Evolutionary conservation across 129 eudicot species (phyloP).

Genomic region (Arctium minus): DNA sequence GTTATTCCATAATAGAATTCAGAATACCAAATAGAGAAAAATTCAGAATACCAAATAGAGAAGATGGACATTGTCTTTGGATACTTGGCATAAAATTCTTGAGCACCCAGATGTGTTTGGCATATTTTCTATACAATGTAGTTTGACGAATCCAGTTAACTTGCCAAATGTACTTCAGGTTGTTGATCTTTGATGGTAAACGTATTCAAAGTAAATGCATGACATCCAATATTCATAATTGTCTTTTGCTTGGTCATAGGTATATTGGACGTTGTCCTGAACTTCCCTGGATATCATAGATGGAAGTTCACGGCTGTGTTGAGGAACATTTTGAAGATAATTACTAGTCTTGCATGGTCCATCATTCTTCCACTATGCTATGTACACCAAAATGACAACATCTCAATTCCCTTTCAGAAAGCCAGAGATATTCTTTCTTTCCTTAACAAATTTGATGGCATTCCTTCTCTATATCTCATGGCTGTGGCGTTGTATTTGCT

Average conservation of each 20-base stretch:
- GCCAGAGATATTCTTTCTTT: slow-evolving; percentile 43
- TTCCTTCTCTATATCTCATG: slow-evolving; percentile 76
- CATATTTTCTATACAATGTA: background rate
- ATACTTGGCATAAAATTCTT: background rate
- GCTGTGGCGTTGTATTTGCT: slow-evolving; percentile 81
- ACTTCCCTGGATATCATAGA: slow-evolving; percentile 89
- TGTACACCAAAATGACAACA: slow-evolving; percentile 38
- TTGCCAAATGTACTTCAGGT: background rate
- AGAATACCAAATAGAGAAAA: background rate
- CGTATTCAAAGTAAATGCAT: background rate
- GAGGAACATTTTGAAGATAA: slow-evolving; percentile 69
- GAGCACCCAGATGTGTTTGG: background rate
- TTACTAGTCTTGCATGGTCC: slow-evolving; percentile 78
- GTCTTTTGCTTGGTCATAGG: slow-evolving; percentile 43
- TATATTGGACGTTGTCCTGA: slow-evolving; percentile 74
- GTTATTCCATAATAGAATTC: background rate
- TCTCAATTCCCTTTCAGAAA: slow-evolving; percentile 35
- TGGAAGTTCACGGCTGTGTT: slow-evolving; percentile 74
- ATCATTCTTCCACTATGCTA: slow-evolving; percentile 78
- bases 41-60: background rate
- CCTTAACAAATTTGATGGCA: slow-evolving; percentile 58
- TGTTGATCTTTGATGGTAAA: background rate
- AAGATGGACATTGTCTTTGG: background rate
- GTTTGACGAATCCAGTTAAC: slow-evolving; percentile 4
- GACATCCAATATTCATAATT: background rate